Evolutionary conservation across 202 grass and related monocot species (phyloP), one percentile per base, ranked within the genome.

Genomic region (Setaria viridis): DNA sequence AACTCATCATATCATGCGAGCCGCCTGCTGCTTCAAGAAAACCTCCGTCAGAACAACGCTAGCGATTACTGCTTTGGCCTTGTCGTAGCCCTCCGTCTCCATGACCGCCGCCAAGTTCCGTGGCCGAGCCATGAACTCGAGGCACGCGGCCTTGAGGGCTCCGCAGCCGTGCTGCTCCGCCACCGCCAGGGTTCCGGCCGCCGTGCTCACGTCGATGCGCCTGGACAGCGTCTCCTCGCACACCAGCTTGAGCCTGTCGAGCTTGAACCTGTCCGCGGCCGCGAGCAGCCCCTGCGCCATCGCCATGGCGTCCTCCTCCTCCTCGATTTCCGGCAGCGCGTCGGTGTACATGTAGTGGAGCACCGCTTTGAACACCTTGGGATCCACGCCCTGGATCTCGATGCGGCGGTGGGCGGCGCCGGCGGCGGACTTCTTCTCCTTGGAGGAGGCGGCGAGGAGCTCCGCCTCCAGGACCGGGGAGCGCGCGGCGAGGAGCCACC

Each of bases 291-390:
- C 80, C n/a, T 1, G 21, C 4, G 21, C 55, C 54, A 62, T 62
- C 0, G 41, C 41, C 41, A 72, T 4, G 43, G 43, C 21, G 16
- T 11, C 16, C 0, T 46, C 43, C 43, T 45, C 67, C 1, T 21
- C 67, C 39, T 37, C 11, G 42, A 6, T 12, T 9, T 15, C 13
- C 9, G 80, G 67, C 53, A 82, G 37, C 13, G 67, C 1, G 39
- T 82, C 67, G 1, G 68, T 82, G 54, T 82, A 82, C 68, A 82
- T 62, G 68, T 33, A 82, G 39, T 33, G 51, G 9, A 82, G 53
- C 67, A 82, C 0, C 9, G 67, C 53, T 21, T 47, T n/a, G 80
- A 72, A 60, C 67, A 82, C 67, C 3, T 17, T 34, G 0, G 67
- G 67, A 8, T 82, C 39, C 39, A 82, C 8, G 39, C 55, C 67